A percentile compares a stretch with the other conserved stretches of the same genome.
These are phyloP conservation scores for Narthecium ossifragum DNA, from an alignment of 106 monocot species.

Conservation along the genomic window DNA sequence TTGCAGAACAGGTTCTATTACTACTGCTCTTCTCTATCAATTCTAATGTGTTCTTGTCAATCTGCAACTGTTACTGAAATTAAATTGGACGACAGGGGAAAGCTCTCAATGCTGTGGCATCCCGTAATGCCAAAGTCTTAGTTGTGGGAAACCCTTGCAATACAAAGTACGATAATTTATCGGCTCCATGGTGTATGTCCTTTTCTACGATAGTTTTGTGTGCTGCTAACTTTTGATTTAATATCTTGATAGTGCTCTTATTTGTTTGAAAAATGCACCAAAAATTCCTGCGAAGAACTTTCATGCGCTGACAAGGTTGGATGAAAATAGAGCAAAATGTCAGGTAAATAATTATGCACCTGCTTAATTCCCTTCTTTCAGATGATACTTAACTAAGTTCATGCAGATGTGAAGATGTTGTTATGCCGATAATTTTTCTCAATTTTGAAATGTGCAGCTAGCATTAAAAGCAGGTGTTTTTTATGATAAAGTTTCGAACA, in stretches of 20 bases:
- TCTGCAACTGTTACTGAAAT: conserved; percentile 10
- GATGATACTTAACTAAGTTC: neutral
- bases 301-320: conserved; percentile 95
- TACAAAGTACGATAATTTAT: conserved; percentile 60
- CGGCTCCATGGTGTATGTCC: neutral
- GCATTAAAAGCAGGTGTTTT: conserved; percentile 94
- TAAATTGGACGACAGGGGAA: conserved; percentile 56
- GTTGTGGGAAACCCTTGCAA: conserved; percentile 97
- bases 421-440: too few relatives aligned
- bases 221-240: neutral
- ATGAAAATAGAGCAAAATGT: conserved; percentile 98
- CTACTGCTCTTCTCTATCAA: neutral
- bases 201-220: neutral
- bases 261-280: conserved; percentile 97
- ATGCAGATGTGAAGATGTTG: too few relatives aligned
- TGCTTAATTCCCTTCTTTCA: neutral
- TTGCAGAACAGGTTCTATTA: conserved; percentile 71
- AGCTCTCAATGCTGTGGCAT: conserved; percentile 96
- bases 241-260: conserved; percentile 66
- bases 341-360: conserved; percentile 40
- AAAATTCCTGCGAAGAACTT: conserved; percentile 91
- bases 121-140: conserved; percentile 82
- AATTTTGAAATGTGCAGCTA: conserved; percentile 37
- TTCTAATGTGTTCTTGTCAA: neutral
- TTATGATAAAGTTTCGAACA: conserved; percentile 97